Evolutionary conservation across 352 stramenopile genomes (phyloP), one percentile per base, ranked within the genome.

Genomic region (Globisporangium takayamanum): DNA sequence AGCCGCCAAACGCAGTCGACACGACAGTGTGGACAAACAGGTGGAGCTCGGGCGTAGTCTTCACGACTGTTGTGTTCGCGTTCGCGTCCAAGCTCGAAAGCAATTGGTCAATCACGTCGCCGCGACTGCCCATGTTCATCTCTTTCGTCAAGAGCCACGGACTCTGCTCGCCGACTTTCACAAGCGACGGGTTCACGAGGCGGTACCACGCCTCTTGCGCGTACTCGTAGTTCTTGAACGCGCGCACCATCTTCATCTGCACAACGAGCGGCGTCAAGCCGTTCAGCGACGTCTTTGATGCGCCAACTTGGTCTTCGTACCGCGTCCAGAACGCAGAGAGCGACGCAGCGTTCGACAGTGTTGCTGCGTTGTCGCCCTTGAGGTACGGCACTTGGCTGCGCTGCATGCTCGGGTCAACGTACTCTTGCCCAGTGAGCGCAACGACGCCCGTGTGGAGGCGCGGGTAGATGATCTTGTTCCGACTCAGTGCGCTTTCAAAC

Each of bases 141-240:
- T 84, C 79, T 62, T 88, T 91, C n/a, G 62, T 86, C 44, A 95
- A 56, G 20, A 95, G 36, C 86, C 86, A 95, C 25, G 55, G 45
- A 28, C 73, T 86, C 42, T 86, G 70, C 52, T 95, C 86, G 12
- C 67, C 70, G 2, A 83, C 78, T 53, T 87, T 91, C 14, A 79
- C 53, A 10, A 95, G 57, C 36, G 72, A 80, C 22, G 82, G 86
- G 37, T 92, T 91, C 11, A 95, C 81, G 18, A 95, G 69, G 4
- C 80, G 73, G 55, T 74, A 80, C 86, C 86, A 95, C 26, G 86
- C 80, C 62, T 95, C 84, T 59, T 95, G 82, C 14, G 86, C 86
- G 61, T 90, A 95, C 15, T 95, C 86, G 28, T 87, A 94, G 63
- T 88, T 93, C 57, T 82, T 86, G 62, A 95, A 95, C 20, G 69